Percentiles rank a stretch among this genome's conserved stretches.
Conservation (phyloP, 306 rosid species). For the cucumber (Cucumis sativus) region Cucumber_9930_V3 NC_026660.2:20460501-20461000, state of each 20-base stretch:
- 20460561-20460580: neutral
- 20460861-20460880: neutral
- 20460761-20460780: conserved; percentile 82
- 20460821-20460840: conserved; percentile 26
- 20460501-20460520: neutral
- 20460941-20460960: neutral
- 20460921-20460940: neutral
- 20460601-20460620: neutral
- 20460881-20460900: neutral
- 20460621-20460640: neutral
- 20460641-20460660: neutral
- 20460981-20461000: neutral
- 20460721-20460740: conserved; percentile 11
- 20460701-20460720: neutral
- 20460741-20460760: conserved; percentile 10
- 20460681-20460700: neutral
- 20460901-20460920: neutral
- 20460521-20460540: neutral
- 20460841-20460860: neutral
- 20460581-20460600: neutral
- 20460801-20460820: conserved; percentile 89
- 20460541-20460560: neutral
- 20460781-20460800: conserved; percentile 70
- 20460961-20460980: neutral
- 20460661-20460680: neutral